Evolutionary conservation across 2,329 filamentous ascomycete species (phyloP).

Genomic region (Dactylonectria macrodidyma): DNA sequence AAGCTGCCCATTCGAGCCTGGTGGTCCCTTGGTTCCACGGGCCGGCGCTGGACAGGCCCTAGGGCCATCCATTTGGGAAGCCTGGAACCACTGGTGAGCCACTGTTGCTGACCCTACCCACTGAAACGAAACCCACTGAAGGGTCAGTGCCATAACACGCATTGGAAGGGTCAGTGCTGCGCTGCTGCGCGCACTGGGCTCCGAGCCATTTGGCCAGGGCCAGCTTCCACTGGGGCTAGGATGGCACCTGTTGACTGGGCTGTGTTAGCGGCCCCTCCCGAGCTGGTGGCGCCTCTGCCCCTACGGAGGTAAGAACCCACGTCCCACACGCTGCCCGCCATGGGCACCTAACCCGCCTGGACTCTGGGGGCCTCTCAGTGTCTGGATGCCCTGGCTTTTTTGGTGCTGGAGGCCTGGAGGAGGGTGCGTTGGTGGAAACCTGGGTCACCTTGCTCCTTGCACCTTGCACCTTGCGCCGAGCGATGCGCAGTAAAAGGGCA

Average conservation of each 20-base stretch:
- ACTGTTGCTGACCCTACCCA: background rate
- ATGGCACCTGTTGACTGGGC: conserved; percentile 14
- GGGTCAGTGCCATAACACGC: background rate
- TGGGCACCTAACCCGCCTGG: background rate
- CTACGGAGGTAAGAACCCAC: background rate
- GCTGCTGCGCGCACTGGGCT: background rate
- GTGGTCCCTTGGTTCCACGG: background rate
- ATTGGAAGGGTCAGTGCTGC: conserved; percentile 3
- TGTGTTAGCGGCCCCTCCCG: conserved; percentile 31
- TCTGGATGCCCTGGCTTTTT: background rate
- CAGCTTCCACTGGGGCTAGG: background rate
- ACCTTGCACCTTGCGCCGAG: too few relatives aligned
- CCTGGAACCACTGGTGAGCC: background rate
- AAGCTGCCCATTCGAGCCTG: conserved; percentile 2
- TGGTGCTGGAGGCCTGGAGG: background rate
- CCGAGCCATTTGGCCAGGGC: conserved; percentile 6
- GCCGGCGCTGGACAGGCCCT: conserved; percentile 2
- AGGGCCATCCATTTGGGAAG: background rate
- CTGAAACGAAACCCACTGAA: background rate
- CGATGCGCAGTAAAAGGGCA: background rate
- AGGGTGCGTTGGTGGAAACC: background rate
- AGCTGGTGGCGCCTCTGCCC: conserved; percentile 27
- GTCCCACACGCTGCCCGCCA: conserved; percentile 4
- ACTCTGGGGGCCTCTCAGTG: background rate
- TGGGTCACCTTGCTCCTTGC: background rate